Evolutionary conservation across 768 basidiomycete genomes (phyloP).

Genomic region (Kondoa subrosea): DNA sequence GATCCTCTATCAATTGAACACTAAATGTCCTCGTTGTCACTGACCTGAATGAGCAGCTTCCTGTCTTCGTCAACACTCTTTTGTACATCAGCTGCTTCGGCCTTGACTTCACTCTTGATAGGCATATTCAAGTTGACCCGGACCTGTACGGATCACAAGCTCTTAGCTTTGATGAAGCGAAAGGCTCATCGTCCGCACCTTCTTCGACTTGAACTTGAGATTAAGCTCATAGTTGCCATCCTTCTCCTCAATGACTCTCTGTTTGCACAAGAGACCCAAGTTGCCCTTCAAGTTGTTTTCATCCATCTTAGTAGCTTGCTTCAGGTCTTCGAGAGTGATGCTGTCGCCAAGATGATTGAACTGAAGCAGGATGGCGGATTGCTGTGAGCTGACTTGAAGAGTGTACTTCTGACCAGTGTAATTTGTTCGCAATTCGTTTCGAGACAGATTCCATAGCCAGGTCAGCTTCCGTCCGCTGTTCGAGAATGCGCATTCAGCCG

Average conservation of each 20-base stretch:
- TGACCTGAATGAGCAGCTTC: constrained; percentile 70
- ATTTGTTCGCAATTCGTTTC: constrained; percentile 86
- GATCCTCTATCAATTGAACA: not conserved
- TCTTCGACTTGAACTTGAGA: constrained; percentile 35
- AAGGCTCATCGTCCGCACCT: not conserved
- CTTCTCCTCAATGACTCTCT: constrained; percentile 73
- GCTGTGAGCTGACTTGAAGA: constrained; percentile 83
- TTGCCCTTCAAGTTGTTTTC: constrained; percentile 56
- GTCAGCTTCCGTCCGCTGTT: constrained; percentile 66
- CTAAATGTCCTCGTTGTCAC: not conserved
- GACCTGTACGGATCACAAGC: constrained; percentile 25
- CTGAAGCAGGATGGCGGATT: constrained; percentile 83
- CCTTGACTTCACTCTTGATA: constrained; percentile 86
- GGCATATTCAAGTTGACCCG: constrained; percentile 40
- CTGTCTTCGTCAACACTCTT: constrained; percentile 94
- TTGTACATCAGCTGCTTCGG: constrained; percentile 70
- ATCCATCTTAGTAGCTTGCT: constrained; percentile 55
- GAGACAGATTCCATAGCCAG: constrained; percentile 97
- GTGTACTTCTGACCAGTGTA: constrained; percentile 91
- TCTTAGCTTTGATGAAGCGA: not conserved
- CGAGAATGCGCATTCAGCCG: not conserved
- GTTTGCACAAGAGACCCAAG: constrained; percentile 54
- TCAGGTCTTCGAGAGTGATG: constrained; percentile 61
- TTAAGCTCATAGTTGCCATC: constrained; percentile 80
- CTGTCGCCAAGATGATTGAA: constrained; percentile 79